phyloP scores from a whole-genome alignment of 306 rosid species.

The Lablab purpureus region DNA sequence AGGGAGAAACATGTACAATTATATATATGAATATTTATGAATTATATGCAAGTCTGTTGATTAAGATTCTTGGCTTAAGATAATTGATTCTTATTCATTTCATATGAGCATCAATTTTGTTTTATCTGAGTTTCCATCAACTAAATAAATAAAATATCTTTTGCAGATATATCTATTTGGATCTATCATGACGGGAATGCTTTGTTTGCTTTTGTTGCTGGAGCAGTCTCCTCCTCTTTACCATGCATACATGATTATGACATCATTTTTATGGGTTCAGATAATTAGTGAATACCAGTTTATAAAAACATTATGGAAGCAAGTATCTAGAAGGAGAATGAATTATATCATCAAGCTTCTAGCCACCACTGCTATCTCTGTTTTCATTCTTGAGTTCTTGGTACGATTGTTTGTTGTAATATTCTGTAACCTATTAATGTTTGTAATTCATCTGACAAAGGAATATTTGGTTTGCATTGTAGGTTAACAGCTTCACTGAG shows the following conservation, averaged over 20 bases:
- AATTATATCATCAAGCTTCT: conserved; percentile 61
- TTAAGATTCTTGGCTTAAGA: conserved; percentile 40
- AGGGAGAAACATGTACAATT: conserved; percentile 11
- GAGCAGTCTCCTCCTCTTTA: conserved; percentile 93
- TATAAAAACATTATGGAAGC: conserved; percentile 74
- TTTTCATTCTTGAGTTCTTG: conserved; percentile 80
- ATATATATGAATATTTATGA: conserved; percentile 13
- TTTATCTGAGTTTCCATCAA: conserved; percentile 8
- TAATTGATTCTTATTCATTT: conserved; percentile 5
- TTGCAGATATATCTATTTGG: conserved; percentile 79
- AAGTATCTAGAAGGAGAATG: conserved; percentile 64
- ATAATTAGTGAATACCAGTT: conserved; percentile 75
- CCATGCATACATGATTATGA: conserved; percentile 77
- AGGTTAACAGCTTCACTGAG: conserved; percentile 88
- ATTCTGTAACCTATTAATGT: conserved; percentile 41
- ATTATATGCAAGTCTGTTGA: conserved; percentile 20
- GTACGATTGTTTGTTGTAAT: conserved; percentile 55
- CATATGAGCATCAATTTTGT: conserved; percentile 12
- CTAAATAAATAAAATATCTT: conserved; percentile 34
- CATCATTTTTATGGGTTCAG: conserved; percentile 78
- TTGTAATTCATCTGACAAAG: conserved; percentile 45
- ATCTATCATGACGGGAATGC: conserved; percentile 60
- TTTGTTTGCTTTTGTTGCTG: conserved; percentile 65
- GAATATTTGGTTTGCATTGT: conserved; percentile 44
- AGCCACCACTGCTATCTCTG: conserved; percentile 60